Base-by-base conservation (phyloP, 177 flowering plant species). In the Vitis hybrid region DNA sequence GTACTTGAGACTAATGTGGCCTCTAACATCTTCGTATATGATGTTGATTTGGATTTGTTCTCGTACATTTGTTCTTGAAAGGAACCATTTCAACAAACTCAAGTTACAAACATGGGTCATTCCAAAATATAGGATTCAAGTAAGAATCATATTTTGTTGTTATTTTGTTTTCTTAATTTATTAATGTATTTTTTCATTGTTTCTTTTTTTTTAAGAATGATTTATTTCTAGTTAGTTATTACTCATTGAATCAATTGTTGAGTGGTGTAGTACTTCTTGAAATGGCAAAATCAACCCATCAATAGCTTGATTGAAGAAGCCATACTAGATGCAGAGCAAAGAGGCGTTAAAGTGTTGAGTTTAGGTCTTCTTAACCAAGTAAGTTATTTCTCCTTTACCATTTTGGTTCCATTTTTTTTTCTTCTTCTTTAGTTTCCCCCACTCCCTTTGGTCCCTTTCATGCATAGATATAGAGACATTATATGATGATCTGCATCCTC, bases 281-380 rank as follows among this genome's bases (percentile, higher is more conserved):
- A 79, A 72, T 72, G 85, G 85, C 85, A 83, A 70, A 79, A 64
- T 22, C 79, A 80, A 45, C 64, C 75, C 1, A 88, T 91, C 68
- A 88, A 85, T 62, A 22, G 64, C 18, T 57, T 88, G 74, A 89
- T 93, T 31, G 91, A 90, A 75, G 88, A 85, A 56, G 88, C 94
- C 14, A 79, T 93, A 56, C 64, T 86, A 15, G 86, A 88, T 10
- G 98, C 95, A 18, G 88, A 93, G 26, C 26, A 22, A 22, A 22
- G 26, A 22, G 96, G 94, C n/a, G 78, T 69, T 8, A 93, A 88
- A 71, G 96, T 93, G 57, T 55, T 95, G 55, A 91, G 91, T 72
- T 77, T 94, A 15, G 98, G 97, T 4, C 88, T 94, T 53, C 49
- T 87, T 59, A 94, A 94, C 66, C 98, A 93, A 85, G 96, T 60